These are phyloP conservation scores for Narthecium ossifragum DNA, from an alignment of 106 monocot genomes.

Conservation along the genomic window DNA sequence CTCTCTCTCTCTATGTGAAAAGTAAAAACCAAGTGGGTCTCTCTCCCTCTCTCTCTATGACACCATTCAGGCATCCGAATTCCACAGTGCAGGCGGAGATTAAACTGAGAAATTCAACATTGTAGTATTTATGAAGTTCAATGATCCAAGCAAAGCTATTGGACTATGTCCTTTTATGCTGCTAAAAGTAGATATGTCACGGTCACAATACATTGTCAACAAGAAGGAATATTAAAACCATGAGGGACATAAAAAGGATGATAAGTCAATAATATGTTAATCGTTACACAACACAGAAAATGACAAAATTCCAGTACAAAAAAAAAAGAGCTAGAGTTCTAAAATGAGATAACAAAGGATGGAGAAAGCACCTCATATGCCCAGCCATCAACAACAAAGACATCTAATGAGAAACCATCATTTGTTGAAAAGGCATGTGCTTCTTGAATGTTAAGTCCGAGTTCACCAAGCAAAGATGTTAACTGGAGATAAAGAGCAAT, in stretches of 20 bases:
- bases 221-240: background rate
- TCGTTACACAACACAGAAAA: too few species aligned
- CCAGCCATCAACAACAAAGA: slow-evolving; percentile 87
- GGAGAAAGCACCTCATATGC: slow-evolving; percentile 46
- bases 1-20: too few species aligned
- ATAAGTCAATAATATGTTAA: too few species aligned
- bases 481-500: too few species aligned
- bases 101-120: too few species aligned
- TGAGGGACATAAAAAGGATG: background rate
- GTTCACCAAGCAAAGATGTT: slow-evolving; percentile 79
- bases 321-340: background rate
- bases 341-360: background rate
- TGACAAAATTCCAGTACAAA: background rate
- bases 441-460: slow-evolving; percentile 91
- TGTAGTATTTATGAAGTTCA: too few species aligned
- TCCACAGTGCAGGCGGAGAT: too few species aligned
- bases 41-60: too few species aligned
- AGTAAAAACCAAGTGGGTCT: too few species aligned
- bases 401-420: slow-evolving; percentile 88
- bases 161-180: background rate
- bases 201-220: background rate
- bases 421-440: slow-evolving; percentile 95
- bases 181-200: background rate
- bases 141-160: background rate
- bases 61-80: too few species aligned